Percentiles rank a stretch among this genome's conserved stretches.
phyloP scores from a whole-genome alignment of 257 asterid species.

The Fraxinus anomala region DNA sequence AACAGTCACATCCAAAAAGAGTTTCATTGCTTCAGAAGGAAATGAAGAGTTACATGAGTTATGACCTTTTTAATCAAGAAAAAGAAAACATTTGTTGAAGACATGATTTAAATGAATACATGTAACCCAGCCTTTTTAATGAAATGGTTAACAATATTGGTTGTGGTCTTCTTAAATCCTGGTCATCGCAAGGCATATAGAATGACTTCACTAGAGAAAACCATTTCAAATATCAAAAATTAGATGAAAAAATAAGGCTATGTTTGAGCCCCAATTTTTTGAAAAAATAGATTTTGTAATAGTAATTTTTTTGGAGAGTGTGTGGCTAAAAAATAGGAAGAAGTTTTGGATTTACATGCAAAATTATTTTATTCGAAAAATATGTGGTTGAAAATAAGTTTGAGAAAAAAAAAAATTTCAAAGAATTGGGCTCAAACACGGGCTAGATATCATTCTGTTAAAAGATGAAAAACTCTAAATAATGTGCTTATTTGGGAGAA shows the following conservation, averaged over 20 bases:
- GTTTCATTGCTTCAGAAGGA: not conserved
- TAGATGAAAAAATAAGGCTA: no score
- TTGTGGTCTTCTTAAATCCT: not conserved
- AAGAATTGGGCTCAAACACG: no score
- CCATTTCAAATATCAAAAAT: not conserved
- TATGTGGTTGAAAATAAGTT: no score
- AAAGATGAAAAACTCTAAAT: not conserved
- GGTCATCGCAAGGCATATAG: not conserved
- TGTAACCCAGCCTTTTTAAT: not conserved
- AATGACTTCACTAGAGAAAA: not conserved
- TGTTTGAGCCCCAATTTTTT: no score
- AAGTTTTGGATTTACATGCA: no score
- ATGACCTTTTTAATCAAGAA: not conserved
- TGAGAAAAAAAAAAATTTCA: no score
- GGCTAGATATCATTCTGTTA: not conserved
- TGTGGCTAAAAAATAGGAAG: no score
- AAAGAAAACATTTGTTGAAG: not conserved
- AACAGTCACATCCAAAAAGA: not conserved
- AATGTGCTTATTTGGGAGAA: not conserved
- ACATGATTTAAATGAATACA: no score
- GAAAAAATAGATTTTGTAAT: no score
- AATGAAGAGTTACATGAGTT: not conserved
- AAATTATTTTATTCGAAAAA: no score
- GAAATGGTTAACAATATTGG: no score
- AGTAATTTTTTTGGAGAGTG: no score